Conservation (phyloP, 1,284 basidiomycete genomes). For the Wallemia hederae region DNA sequence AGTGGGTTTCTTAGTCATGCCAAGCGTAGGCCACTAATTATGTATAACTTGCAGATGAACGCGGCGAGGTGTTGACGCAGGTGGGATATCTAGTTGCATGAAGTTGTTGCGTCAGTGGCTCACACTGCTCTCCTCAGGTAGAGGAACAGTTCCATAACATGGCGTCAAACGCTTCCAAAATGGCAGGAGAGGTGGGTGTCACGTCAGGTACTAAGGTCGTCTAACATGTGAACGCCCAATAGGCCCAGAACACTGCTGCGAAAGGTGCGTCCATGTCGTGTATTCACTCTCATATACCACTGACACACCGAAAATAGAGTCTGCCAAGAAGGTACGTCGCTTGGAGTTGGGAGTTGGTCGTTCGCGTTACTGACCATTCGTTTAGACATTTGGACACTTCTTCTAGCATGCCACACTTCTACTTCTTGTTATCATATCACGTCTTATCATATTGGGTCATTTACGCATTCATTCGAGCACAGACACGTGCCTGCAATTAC, state of each 20-base stretch:
- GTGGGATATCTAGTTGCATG: background rate
- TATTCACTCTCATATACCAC: background rate
- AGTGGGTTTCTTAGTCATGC: background rate
- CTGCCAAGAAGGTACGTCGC: background rate
- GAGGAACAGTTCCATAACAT: background rate
- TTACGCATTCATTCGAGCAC: too few species aligned
- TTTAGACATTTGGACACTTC: background rate
- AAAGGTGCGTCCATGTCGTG: background rate
- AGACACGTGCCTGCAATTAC: too few species aligned
- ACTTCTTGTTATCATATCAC: too few species aligned
- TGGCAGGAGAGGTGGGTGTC: background rate
- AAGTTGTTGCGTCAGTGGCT: background rate
- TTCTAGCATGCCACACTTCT: too few species aligned
- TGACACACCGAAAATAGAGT: background rate
- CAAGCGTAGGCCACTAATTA: background rate
- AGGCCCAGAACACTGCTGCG: background rate
- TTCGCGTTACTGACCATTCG: too few species aligned
- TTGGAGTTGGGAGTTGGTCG: too few species aligned
- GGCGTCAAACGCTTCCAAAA: background rate
- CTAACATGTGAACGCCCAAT: background rate
- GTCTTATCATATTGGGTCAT: too few species aligned
- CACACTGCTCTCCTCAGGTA: background rate
- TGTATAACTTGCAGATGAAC: background rate
- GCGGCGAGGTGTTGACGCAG: background rate
- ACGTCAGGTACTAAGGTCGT: background rate